Percentiles rank a stretch among this genome's conserved stretches.
These are phyloP conservation scores for Coemansia reversa DNA, from an alignment of 192 early-diverging fungal species.

Conservation along the genomic window DNA sequence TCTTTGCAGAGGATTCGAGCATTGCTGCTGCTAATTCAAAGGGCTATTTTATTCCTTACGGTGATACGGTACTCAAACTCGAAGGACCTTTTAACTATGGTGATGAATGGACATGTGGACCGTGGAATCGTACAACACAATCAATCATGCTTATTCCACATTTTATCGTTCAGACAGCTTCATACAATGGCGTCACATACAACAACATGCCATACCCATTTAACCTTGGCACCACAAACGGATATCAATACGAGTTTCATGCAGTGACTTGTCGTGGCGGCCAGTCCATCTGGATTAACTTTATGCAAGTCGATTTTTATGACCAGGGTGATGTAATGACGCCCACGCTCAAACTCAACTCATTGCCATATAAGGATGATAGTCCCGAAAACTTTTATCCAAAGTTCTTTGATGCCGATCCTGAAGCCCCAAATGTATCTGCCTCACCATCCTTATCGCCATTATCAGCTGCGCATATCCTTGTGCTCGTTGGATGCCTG, in stretches of 20 bases:
- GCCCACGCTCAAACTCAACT: conserved; percentile 41
- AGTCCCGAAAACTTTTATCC: conserved; percentile 37
- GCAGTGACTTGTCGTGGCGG: conserved; percentile 40
- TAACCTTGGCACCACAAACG: conserved; percentile 44
- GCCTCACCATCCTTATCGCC: background rate
- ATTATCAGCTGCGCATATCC: background rate
- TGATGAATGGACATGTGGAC: conserved; percentile 42
- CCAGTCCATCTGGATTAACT: conserved; percentile 55
- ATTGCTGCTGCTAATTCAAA: conserved; percentile 33
- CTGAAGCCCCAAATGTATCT: conserved; percentile 12
- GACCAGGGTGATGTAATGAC: conserved; percentile 48
- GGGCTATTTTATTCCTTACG: conserved; percentile 44
- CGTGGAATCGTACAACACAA: conserved; percentile 34
- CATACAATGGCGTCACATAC: conserved; percentile 29
- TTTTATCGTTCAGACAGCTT: conserved; percentile 42
- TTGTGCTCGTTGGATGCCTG: conserved; percentile 3
- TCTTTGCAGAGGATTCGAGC: conserved; percentile 43
- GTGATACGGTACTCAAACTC: conserved; percentile 29
- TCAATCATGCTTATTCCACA: conserved; percentile 52
- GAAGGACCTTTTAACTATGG: conserved; percentile 39
- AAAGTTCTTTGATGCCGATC: conserved; percentile 40
- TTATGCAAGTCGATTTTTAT: conserved; percentile 55
- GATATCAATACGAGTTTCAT: conserved; percentile 46
- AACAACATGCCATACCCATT: conserved; percentile 51
- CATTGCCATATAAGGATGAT: conserved; percentile 33